These are phyloP conservation scores for Delphinella strobiligena DNA, from an alignment of 2,329 filamentous ascomycete species.

Conservation along the genomic window DNA sequence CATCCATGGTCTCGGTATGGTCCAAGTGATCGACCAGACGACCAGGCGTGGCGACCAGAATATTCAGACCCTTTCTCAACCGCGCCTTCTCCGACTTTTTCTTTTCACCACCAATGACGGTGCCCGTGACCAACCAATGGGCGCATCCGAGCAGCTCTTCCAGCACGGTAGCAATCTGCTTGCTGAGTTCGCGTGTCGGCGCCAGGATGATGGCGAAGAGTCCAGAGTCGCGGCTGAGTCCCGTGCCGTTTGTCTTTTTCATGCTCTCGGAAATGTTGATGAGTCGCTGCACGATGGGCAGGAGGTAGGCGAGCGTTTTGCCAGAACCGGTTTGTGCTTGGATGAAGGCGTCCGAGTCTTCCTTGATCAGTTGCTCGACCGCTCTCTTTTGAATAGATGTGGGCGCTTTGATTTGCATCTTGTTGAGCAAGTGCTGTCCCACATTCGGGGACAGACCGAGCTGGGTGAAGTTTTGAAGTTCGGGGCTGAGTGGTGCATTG, in stretches of 20 bases:
- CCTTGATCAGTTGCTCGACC: conserved; percentile 65
- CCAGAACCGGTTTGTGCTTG: conserved; percentile 96
- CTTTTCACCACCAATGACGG: conserved; percentile 61
- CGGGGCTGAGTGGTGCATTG: conserved; percentile 78
- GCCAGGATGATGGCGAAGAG: conserved; percentile 90
- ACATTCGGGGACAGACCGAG: conserved; percentile 72
- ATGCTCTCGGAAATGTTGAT: conserved; percentile 54
- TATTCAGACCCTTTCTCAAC: conserved; percentile 86
- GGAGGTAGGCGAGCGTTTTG: conserved; percentile 90
- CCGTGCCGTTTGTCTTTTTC: conserved; percentile 29
- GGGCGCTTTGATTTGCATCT: conserved; percentile 78
- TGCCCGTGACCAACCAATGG: conserved; percentile 88
- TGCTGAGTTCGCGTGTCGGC: conserved; percentile 85
- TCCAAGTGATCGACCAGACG: conserved; percentile 83
- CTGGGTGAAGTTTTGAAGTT: conserved; percentile 74
- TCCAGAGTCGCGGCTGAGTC: conserved; percentile 71
- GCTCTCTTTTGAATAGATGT: conserved; percentile 91
- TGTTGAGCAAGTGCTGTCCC: conserved; percentile 70
- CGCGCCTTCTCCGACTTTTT: conserved; percentile 84
- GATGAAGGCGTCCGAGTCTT: conserved; percentile 83
- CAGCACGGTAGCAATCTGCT: conserved; percentile 80
- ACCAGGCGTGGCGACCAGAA: conserved; percentile 87
- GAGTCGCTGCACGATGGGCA: conserved; percentile 84
- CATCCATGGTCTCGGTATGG: conserved; percentile 78
- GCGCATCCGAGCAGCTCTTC: conserved; percentile 78